These are phyloP conservation scores for Starmerella bombicola DNA, from an alignment of 805 yeast species.

Conservation along the genomic window DNA sequence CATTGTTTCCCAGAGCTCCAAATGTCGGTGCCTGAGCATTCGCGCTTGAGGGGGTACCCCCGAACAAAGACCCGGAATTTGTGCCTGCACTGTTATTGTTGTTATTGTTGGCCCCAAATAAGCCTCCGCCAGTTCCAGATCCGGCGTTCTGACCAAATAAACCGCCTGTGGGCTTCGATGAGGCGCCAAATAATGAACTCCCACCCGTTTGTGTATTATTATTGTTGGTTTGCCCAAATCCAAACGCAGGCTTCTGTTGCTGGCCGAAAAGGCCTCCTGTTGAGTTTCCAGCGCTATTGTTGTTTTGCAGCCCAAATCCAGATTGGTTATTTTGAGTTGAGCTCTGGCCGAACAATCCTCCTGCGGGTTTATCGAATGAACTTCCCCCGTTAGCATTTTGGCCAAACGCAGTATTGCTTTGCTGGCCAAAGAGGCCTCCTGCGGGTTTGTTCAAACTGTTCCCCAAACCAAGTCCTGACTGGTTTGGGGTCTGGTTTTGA, in stretches of 20 bases:
- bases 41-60: too few relatives aligned
- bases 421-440: conserved; percentile 20
- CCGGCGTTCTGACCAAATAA: conserved; percentile 13
- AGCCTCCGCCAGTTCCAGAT: conserved; percentile 22
- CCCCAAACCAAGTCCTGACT: conserved; percentile 7
- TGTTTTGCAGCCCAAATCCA: conserved; percentile 1
- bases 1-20: conserved; percentile 24
- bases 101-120: conserved; percentile 27
- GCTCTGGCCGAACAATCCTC: conserved; percentile 27
- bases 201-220: background rate
- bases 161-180: too few relatives aligned
- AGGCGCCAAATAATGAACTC: conserved; percentile 2
- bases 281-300: background rate
- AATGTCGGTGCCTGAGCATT: conserved; percentile 32
- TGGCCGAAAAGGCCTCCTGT: conserved; percentile 7
- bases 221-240: conserved; percentile 13
- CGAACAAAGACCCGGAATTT: background rate
- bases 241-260: conserved; percentile 12
- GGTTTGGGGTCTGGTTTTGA: conserved; percentile 1
- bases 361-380: conserved; percentile 25
- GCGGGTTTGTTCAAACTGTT: conserved; percentile 7
- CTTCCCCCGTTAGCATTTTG: conserved; percentile 20
- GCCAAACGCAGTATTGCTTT: conserved; percentile 1
- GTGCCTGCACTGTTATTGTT: conserved; percentile 12
- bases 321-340: conserved; percentile 3